Evolutionary conservation across 805 yeast genomes (phyloP), one percentile per base, ranked within the genome.

Genomic region (Yamadazyma scolyti): DNA sequence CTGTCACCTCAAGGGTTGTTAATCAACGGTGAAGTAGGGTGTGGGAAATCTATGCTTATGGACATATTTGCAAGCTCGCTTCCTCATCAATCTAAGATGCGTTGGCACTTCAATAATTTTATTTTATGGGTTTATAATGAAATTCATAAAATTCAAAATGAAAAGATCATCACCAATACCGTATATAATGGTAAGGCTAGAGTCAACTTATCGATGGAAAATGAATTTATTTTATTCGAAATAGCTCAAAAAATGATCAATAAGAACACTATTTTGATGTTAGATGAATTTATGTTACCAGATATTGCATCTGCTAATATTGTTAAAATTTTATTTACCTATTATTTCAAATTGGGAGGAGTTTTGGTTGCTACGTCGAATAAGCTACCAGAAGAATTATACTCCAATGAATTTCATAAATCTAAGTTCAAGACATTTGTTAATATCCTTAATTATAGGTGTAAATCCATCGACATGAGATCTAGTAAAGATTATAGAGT

Each of bases 281-380:
- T 82, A 23, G 89, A 82, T 50, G 89, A 82, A 50, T 82, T 82
- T 56, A 79, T 80, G 82, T 49, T 82, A 18, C 89, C 89, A 0
- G 89, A 82, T 48, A 66, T 82, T 21, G 84, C 87, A 0, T 71
- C 83, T 14, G 88, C 86, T 1, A 81, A 79, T 44, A 77, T 82
- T 21, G 59, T 82, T 34, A 75, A 77, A 50, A 65, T 78, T 9
- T 53, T 82, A 29, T 79, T 82, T 54, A 76, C 82, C 0, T 79
- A 74, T 49, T 82, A 74, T 56, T 81, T 82, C 61, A 79, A 76
- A 43, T 51, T 82, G 9, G 89, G 89, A 3, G 89, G 89, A 4
- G 84, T 82, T 0, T 53, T 82, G 25, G 80, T 82, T 14, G 86
- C 88, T 3, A 82, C 87, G 2, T 77, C 85, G 3, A 82, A 82